Evolutionary conservation across 2,329 filamentous ascomycete species (phyloP).

Genomic region (Aspergillus pseudoviridinutans): DNA sequence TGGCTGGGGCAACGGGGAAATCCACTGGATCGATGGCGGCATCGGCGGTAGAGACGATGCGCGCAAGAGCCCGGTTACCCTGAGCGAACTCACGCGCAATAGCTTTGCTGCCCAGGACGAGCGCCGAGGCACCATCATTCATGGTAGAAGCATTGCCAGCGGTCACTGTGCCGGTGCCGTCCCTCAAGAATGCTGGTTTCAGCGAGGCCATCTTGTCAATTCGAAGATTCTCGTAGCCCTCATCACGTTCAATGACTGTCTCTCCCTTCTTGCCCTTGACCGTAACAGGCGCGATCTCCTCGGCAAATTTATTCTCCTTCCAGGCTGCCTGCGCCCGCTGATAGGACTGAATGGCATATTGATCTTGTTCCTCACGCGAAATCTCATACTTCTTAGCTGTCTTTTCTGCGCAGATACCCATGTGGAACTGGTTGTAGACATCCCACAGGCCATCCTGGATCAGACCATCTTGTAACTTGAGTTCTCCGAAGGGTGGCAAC

Average conservation of each 20-base stretch:
- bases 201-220: conserved; percentile 79
- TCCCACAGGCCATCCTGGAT: conserved; percentile 95
- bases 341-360: conserved; percentile 86
- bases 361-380: conserved; percentile 80
- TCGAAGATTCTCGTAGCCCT: conserved; percentile 84
- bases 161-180: conserved; percentile 84
- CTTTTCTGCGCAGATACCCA: conserved; percentile 95
- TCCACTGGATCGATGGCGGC: conserved; percentile 87
- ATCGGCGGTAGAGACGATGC: conserved; percentile 80
- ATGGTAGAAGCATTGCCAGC: conserved; percentile 92
- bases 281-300: conserved; percentile 86
- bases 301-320: conserved; percentile 75
- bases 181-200: conserved; percentile 85
- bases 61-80: conserved; percentile 77
- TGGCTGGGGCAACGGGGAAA: conserved; percentile 88
- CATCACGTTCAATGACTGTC: conserved; percentile 72
- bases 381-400: conserved; percentile 85
- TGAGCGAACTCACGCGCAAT: conserved; percentile 76
- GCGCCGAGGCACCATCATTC: conserved; percentile 88
- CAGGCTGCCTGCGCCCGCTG: conserved; percentile 86
- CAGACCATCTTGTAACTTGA: conserved; percentile 84
- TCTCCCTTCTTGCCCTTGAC: conserved; percentile 82
- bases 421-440: conserved; percentile 94
- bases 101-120: conserved; percentile 78
- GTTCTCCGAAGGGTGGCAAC: conserved; percentile 79